Evolutionary conservation across 768 basidiomycete genomes (phyloP), one percentile per base, ranked within the genome.

Genomic region (Lactifluus hygrophoroides): DNA sequence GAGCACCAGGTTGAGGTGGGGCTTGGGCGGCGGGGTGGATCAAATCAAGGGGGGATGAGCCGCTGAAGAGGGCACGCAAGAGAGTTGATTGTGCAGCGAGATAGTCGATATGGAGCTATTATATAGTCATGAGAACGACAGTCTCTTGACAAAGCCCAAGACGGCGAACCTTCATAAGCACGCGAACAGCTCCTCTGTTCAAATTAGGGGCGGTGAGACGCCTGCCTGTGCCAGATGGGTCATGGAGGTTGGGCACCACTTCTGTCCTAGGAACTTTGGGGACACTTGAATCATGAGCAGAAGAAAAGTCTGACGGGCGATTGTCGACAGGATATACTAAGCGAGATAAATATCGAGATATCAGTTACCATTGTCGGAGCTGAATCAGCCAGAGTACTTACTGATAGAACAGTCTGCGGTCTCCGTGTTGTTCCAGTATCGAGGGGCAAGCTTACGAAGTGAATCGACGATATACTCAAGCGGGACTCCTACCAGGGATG

Each of bases 31-130:
- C 62, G 67, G 72, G 71, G 64, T 66, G 71, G 63, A 83, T 76
- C 56, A 87, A 75, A 61, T 87, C 81, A 59, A 82, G 70, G 16
- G 84, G 75, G 23, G 81, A 79, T 40, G 82, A 75, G 27, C 86
- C 88, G 64, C 80, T 82, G 68, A 94, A 81, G 42, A 94, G 77
- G 8, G 78, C 80, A 37, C 84, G 76, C 46, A 94, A 74, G 53
- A 91, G 82, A 43, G 77, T 77, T 0, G 90, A 93, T 69, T 92
- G 89, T 17, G 88, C 83, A n/a, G 83, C 81, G 44, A 95, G 80
- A 66, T 86, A 90, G 68, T 89, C 88, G 62, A 81, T 76, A 66
- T 95, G 92, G 27, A 93, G 73, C 89, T 91, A 65, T 25, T 25
- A 48, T 42, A 30, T 50, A 11, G 50, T 54, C 54, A 64, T 50